These are phyloP conservation scores for Starmerella tilneyi DNA, from an alignment of 805 yeast genomes.

Conservation along the genomic window DNA sequence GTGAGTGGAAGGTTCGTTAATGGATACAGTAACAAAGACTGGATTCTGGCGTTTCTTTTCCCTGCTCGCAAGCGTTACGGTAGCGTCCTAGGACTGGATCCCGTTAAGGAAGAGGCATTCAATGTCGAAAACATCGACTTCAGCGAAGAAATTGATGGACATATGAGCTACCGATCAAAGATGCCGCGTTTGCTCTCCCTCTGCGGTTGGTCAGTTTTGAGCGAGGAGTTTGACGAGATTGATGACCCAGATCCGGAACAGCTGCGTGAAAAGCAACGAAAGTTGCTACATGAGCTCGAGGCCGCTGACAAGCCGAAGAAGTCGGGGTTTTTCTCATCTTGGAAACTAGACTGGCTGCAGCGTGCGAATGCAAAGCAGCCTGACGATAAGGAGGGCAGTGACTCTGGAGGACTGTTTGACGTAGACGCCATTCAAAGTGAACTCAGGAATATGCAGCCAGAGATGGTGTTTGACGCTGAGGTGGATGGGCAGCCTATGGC, in stretches of 20 bases:
- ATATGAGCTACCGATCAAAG: constrained; percentile 91
- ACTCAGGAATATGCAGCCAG: constrained; percentile 29
- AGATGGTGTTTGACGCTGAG: constrained; percentile 25
- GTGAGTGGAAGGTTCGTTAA: constrained; percentile 84
- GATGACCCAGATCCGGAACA: constrained; percentile 92
- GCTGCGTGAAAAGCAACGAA: constrained; percentile 63
- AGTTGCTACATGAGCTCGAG: constrained; percentile 62
- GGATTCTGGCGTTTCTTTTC: constrained; percentile 91
- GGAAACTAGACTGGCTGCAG: constrained; percentile 49
- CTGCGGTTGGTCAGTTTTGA: constrained; percentile 68
- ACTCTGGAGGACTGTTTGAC: constrained; percentile 31
- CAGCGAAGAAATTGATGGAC: constrained; percentile 81
- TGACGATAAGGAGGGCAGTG: constrained; percentile 25
- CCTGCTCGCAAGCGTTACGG: constrained; percentile 91
- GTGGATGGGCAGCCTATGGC: constrained; percentile 3
- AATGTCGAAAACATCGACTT: constrained; percentile 74
- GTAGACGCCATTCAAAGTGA: constrained; percentile 34
- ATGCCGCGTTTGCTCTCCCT: constrained; percentile 70
- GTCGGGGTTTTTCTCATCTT: constrained; percentile 29
- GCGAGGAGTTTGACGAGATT: constrained; percentile 88
- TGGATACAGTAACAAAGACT: constrained; percentile 85
- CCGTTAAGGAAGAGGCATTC: constrained; percentile 34
- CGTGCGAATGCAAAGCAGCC: constrained; percentile 29
- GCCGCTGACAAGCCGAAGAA: constrained; percentile 28
- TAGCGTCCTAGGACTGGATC: constrained; percentile 82